Base-by-base conservation (phyloP, 306 rosid genomes). In the Sicyos edulis region DNA sequence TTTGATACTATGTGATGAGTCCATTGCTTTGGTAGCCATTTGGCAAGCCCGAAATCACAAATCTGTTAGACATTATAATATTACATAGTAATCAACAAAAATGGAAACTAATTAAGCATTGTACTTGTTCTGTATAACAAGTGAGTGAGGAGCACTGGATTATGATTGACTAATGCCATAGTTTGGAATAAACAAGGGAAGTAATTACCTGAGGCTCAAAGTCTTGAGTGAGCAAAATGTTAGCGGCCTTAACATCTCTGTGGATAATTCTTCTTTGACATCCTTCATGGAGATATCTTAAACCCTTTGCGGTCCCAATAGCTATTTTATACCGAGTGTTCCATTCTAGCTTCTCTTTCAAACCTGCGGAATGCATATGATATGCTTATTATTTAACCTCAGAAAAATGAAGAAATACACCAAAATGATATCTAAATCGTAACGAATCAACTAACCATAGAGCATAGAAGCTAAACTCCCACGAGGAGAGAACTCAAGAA, bases 21-120 rank as follows among this genome's bases (percentile, higher is more conserved):
- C 97, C 99, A 95, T 64, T 85, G 82, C 86, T 89, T 87, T 68
- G 99, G 99, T 26, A 91, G 79, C 99, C 99, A 95, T 78, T 95
- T 95, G 75, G 99, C 96, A 57, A 95, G 92, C 62, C 97, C 99
- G 42, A 95, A 95, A 86, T 95, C 99, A 81, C 99, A 95, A 61
- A 95, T 87, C 96, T 95, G 87, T 20, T 7, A 1, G n/a, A 59
- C 15, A 73, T 17, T 2, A 51, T 21, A 29, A 70, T 42, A 42
- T 24, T n/a, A 22, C 10, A 6, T 16, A 11, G 21, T 71, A 40
- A 47, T 24, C 53, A 44, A 37, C 70, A 69, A 71, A 64, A 29
- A 68, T 72, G 74, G 19, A 22, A 40, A 68, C 53, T 17, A 32
- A 61, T 6, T n/a, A 32, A 49, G 55, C 55, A 52, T 34, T 62